Evolutionary conservation across 257 asterid species (phyloP).

Genomic region (Voacanga thouarsii): DNA sequence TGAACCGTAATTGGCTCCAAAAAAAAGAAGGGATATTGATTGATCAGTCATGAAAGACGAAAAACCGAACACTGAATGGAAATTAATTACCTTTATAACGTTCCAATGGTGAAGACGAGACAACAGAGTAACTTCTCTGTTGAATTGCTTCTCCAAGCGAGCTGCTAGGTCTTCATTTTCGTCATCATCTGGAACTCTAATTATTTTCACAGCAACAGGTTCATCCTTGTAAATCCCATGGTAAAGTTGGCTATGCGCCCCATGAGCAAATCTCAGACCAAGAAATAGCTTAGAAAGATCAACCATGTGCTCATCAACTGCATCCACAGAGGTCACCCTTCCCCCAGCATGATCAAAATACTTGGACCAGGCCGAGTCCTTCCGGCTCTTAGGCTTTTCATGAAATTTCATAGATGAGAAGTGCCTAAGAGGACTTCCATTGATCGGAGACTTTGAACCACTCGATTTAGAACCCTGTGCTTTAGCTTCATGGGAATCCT

Average conservation of each 20-base stretch:
- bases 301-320: constrained; percentile 60
- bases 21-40: neutral
- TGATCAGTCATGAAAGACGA: neutral
- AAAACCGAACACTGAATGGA: neutral
- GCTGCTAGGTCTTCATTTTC: constrained; percentile 36
- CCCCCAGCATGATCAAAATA: constrained; percentile 69
- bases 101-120: constrained; percentile 69
- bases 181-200: constrained; percentile 63
- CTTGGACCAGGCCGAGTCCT: constrained; percentile 63
- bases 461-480: constrained; percentile 14
- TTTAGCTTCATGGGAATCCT: constrained; percentile 24
- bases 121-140: constrained; percentile 53
- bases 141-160: constrained; percentile 55
- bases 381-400: constrained; percentile 42
- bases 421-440: constrained; percentile 26
- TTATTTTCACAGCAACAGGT: constrained; percentile 85
- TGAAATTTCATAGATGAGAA: constrained; percentile 39
- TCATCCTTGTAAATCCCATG: constrained; percentile 78
- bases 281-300: constrained; percentile 82
- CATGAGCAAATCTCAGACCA: constrained; percentile 80
- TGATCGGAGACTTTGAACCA: constrained; percentile 21
- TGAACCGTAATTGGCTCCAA: neutral
- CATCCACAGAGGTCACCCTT: constrained; percentile 51
- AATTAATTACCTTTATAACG: constrained; percentile 53
- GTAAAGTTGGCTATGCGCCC: constrained; percentile 77